Evolutionary conservation across 164 flowering plant species (phyloP), one percentile per base, ranked within the genome.

Genomic region (Macadamia tetraphylla): DNA sequence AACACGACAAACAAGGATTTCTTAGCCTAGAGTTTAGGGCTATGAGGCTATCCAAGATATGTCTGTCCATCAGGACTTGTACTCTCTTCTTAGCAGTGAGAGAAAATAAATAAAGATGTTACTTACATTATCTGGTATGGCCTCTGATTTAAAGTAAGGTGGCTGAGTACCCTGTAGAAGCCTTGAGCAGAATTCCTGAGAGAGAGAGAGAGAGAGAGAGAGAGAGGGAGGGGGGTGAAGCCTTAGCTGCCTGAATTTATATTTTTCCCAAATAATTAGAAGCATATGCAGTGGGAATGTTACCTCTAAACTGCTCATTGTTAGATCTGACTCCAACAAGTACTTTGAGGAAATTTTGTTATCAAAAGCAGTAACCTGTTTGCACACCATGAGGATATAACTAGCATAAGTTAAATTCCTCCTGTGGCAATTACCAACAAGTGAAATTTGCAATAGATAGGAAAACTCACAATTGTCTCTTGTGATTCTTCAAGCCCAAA

Each of bases 401-500:
- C 59, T 43, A 14, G 64, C 63, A 58, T 68, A 40, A 61, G 58
- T 67, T 51, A 12, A 44, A 17, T 62, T 64, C 13, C 23, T 58
- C 23, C 29, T 44, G 23, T 57, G 57, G 17, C 6, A 60, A 52
- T 43, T 6, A 70, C 35, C 46, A 29, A 51, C 9, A 48, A 67
- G n/a, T 15, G 14, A 48, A 55, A 30, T 48, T 9, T 9, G 49
- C 60, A 14, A 6, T 12, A 10, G 43, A 35, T 35, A 23, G 13
- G 67, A 60, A 74, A 46, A 80, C 94, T 83, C 64, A 93, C 98
- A 79, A 82, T 79, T 4, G 84, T 80, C 29, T 81, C 74, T 32
- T 86, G 75, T 59, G 95, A 81, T 10, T 92, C 95, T 75, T 91
- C 97, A 35, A 86, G 86, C 58, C 98, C 98, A 76, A 86, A 86